Evolutionary conservation across 2,329 filamentous ascomycete genomes (phyloP), one percentile per base, ranked within the genome.

Genomic region (Pyrenophora graminea): DNA sequence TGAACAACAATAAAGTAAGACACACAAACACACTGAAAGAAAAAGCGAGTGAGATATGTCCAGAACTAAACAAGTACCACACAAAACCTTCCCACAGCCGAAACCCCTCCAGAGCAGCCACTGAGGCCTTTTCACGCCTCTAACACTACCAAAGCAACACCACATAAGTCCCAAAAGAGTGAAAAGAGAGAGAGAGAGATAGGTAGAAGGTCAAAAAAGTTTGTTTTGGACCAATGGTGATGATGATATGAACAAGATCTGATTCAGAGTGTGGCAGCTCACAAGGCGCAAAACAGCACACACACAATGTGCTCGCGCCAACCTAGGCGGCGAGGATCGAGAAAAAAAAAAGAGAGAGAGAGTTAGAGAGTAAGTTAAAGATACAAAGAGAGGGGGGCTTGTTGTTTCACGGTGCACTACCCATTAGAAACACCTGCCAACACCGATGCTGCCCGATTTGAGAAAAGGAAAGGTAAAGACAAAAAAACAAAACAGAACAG

Each of bases 371-470:
- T 17, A 34, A 34, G 6, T 25, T 9, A 48, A n/a, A 6, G 15
- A 13, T 39, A 15, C 19, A 25, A 15, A 45, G 36, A 17, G 15
- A 4, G 25, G 5, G 27, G 27, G 27, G 27, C 10, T 13, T 30
- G 36, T 50, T 53, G 58, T 68, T 64, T 67, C 66, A 60, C 59
- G 63, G 66, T 68, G 63, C 65, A 67, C 63, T 67, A 69, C 63
- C 64, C 50, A 63, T 56, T 42, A 62, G 62, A 63, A 70, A 70
- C 64, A 62, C 68, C 68, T 30, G 55, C 66, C 67, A 70, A 70
- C 68, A 66, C 69, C 69, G 27, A 61, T 67, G 68, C 67, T 70
- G 48, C 44, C 27, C 43, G 18, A 18, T 38, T 41, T 21, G 19
- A 21, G 19, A 21, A 21, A 21, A 21, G 5, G 19, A 21, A 21